These are phyloP conservation scores for Striga asiatica DNA, from an alignment of 257 asterid genomes.

Conservation along the genomic window DNA sequence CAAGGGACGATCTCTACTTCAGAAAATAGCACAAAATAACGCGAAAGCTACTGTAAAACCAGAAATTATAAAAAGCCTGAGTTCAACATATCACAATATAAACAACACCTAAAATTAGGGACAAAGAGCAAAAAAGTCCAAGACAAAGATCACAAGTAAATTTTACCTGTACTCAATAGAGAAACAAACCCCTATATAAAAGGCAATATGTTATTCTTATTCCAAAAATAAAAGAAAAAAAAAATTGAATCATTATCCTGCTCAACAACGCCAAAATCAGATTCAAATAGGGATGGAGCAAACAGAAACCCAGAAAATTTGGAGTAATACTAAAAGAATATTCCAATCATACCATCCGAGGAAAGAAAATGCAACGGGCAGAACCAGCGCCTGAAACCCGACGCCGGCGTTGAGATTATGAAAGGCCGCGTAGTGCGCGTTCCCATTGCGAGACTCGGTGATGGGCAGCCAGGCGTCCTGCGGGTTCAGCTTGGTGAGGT, in stretches of 20 bases:
- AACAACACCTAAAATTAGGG: background rate
- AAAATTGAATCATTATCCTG: background rate
- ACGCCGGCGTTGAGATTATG: conserved; percentile 95
- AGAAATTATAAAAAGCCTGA: background rate
- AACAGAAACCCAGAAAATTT: background rate
- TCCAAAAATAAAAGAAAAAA: no score
- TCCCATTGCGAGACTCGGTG: conserved; percentile 94
- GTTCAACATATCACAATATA: background rate
- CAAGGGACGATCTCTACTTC: background rate
- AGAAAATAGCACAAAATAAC: background rate
- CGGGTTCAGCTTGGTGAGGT: conserved; percentile 86
- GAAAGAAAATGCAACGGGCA: conserved; percentile 92
- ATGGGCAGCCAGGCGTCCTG: conserved; percentile 99
- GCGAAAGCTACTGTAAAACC: background rate
- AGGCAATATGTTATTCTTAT: no score
- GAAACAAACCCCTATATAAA: background rate
- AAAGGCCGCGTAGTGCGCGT: conserved; percentile 92
- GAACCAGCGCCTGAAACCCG: conserved; percentile 85
- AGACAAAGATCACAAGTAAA: background rate
- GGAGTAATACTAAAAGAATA: no score
- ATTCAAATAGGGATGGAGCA: no score
- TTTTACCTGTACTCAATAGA: background rate
- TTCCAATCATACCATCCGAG: conserved; percentile 90
- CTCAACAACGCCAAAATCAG: no score
- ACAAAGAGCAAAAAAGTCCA: no score